Percentiles rank a stretch among this genome's conserved stretches.
phyloP scores from a whole-genome alignment of 2,329 filamentous ascomycete species.

The Cercospora brassicicola region DNA sequence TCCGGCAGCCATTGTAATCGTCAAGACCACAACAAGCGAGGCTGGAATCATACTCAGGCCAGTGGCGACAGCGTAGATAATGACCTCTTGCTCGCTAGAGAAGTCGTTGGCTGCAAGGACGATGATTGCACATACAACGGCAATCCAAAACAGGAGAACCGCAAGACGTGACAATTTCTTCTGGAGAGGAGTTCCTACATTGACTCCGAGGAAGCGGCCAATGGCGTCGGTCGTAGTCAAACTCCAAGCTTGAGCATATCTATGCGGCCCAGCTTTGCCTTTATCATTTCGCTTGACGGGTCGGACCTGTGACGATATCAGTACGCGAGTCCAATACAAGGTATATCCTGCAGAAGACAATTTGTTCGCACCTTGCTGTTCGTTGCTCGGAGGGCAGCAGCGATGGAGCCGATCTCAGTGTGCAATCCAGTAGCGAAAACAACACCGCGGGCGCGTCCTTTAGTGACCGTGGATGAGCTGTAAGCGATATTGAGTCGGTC shows the following conservation, averaged over 20 bases:
- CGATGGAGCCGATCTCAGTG: conserved; percentile 74
- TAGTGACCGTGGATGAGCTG: conserved; percentile 68
- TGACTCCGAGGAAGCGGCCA: conserved; percentile 65
- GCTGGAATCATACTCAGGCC: conserved; percentile 63
- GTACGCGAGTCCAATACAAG: background rate
- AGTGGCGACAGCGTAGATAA: conserved; percentile 64
- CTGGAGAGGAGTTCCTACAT: conserved; percentile 77
- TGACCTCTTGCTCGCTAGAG: conserved; percentile 57
- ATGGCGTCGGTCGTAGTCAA: conserved; percentile 58
- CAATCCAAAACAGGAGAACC: conserved; percentile 73
- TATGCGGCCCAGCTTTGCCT: conserved; percentile 35
- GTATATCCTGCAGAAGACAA: background rate
- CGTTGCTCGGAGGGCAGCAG: conserved; percentile 65
- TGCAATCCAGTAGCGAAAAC: conserved; percentile 68
- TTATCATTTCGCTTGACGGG: conserved; percentile 41
- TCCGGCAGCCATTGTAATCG: conserved; percentile 52
- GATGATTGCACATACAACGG: conserved; percentile 67
- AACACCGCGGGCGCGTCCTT: conserved; percentile 66
- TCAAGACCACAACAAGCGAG: conserved; percentile 43
- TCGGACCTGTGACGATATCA: background rate
- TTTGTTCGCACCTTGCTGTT: conserved; percentile 44
- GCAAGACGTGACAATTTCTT: conserved; percentile 83
- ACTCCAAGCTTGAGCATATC: conserved; percentile 50
- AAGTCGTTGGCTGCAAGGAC: conserved; percentile 62
- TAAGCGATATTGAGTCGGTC: conserved; percentile 71